Evolutionary conservation across 176 grass and related monocot genomes (phyloP), one percentile per base, ranked within the genome.

Genomic region (Miscanthus lutarioriparius): DNA sequence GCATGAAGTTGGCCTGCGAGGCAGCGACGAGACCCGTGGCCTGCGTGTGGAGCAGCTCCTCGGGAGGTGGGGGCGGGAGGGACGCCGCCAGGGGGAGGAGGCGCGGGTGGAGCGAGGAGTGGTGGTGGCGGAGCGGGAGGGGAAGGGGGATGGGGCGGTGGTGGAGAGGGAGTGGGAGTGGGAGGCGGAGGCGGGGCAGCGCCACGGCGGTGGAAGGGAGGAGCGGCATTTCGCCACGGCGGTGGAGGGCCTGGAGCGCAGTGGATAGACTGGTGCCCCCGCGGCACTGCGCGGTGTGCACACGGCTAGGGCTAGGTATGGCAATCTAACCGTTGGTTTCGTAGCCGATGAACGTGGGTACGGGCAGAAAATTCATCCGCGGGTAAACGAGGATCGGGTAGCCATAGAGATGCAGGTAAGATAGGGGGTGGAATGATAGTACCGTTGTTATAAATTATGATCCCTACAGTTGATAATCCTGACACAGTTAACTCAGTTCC

Each of bases 1-100:
- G 91, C 96, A 98, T 95, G 91, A 92, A 98, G 77, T 98, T 98
- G 37, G 93, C 93, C 89, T 98, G 96, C 26, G 96, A 85, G 9
- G 93, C 86, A 0, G 96, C 91, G 4, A 95, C 96, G 39, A 95
- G 88, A 59, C 93, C 91, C 72, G 92, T 86, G 77, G 93, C 91
- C 87, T 98, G 91, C 22, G 43, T 86, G 9, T 87, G 91, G 62
- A 92, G 96, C 37, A 98, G 92, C 44, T 64, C 70, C 4, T 80
- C 69, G 28, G 78, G 78, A 44, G 67, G 19, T 3, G 70, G 82
- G 1, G 82, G 85, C n/a, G 77, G 76, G 13, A 78, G 76, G 2
- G 85, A 38, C 1, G 61, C 78, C 38, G 63, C 83, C 23, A 26
- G 38, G 12, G 58, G 88, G 48, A 91, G 82, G 53, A 85, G 75